phyloP scores from a whole-genome alignment of 2,329 filamentous ascomycete species.

The Whalleya microplaca region DNA sequence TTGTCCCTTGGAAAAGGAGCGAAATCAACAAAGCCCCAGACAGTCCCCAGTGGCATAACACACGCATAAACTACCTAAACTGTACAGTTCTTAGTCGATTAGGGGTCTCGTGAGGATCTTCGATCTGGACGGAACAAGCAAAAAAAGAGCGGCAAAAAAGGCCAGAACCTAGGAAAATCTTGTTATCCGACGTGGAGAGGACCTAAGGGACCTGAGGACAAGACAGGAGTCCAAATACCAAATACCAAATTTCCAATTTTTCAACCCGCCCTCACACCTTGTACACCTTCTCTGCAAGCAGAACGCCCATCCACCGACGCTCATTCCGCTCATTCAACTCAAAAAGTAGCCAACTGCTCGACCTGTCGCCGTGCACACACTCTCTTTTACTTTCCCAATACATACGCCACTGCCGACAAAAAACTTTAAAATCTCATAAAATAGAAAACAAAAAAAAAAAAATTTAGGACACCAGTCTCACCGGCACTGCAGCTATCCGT shows the following conservation, averaged over 20 bases:
- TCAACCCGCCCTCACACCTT: slow-evolving; percentile 7
- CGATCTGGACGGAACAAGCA: slow-evolving; percentile 7
- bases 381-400: not conserved
- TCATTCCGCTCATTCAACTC: not conserved
- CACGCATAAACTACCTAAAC: not conserved
- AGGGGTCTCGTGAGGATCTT: slow-evolving; percentile 15
- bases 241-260: slow-evolving; percentile 4
- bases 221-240: slow-evolving; percentile 11
- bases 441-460: not conserved
- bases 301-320: not conserved
- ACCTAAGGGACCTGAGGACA: not conserved
- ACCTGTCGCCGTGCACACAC: not conserved
- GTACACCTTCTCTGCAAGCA: slow-evolving; percentile 9
- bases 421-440: not conserved
- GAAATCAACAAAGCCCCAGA: slow-evolving; percentile 7
- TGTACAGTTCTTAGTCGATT: slow-evolving; percentile 16
- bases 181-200: slow-evolving; percentile 18
- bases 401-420: not conserved
- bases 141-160: slow-evolving; percentile 9
- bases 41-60: slow-evolving; percentile 10
- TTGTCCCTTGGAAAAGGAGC: slow-evolving; percentile 14
- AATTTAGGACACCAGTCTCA: no score
- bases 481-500: not conserved
- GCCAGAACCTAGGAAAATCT: slow-evolving; percentile 16
- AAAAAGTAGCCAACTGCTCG: not conserved